Percentiles rank a stretch among this genome's conserved stretches.
Conservation (phyloP, 2,329 filamentous ascomycete species). For the Fonsecaea pedrosoi region DNA sequence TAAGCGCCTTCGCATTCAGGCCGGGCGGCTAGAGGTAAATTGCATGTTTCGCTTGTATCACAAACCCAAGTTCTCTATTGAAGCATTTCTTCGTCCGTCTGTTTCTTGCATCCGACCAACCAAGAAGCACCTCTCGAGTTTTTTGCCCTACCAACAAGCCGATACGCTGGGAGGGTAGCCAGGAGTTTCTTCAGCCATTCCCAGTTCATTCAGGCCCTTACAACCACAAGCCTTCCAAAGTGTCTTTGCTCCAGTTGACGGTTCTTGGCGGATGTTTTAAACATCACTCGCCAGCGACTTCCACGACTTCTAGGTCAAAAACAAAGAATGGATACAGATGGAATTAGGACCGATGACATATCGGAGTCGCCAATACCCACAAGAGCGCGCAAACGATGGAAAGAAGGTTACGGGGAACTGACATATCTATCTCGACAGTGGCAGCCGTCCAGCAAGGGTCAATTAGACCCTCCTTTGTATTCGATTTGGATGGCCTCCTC, state of each 20-base stretch:
- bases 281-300: not conserved
- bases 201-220: not conserved
- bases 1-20: conserved; percentile 26
- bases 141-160: not conserved
- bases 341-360: not conserved
- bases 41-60: conserved; percentile 31
- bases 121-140: conserved; percentile 1
- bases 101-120: not conserved
- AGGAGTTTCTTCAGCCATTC: not conserved
- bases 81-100: not conserved
- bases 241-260: conserved; percentile 18
- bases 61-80: conserved; percentile 19
- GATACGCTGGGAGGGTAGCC: not conserved
- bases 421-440: conserved; percentile 44
- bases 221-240: conserved; percentile 10
- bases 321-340: conserved; percentile 23
- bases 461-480: conserved; percentile 44
- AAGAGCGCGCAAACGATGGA: conserved; percentile 25
- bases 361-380: conserved; percentile 8
- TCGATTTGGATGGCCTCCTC: conserved; percentile 82
- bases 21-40: conserved; percentile 37
- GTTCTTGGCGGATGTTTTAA: conserved; percentile 21
- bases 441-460: conserved; percentile 36
- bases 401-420: conserved; percentile 39
- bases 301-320: conserved; percentile 9